Conservation (phyloP, 169 alveolate species). For the Plasmodium vivax region DNA sequence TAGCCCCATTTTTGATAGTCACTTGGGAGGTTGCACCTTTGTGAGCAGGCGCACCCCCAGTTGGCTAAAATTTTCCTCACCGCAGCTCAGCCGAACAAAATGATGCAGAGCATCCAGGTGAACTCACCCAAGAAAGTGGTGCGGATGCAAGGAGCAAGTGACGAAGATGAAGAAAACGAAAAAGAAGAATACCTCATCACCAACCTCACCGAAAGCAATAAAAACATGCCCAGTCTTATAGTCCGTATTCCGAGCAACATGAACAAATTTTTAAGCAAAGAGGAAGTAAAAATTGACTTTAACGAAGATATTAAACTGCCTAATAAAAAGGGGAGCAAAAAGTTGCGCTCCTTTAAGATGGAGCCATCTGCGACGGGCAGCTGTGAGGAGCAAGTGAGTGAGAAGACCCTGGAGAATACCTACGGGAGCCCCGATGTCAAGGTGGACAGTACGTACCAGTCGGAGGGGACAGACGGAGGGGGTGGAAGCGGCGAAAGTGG, state of each 20-base stretch:
- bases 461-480: conserved; percentile 9
- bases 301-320: conserved; percentile 38
- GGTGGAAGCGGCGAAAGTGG: not conserved
- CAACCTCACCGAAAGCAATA: conserved; percentile 21
- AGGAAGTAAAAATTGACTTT: conserved; percentile 19
- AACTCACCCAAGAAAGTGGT: conserved; percentile 42
- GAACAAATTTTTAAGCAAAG: conserved; percentile 68
- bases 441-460: conserved; percentile 37
- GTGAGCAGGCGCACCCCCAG: not conserved
- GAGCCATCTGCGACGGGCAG: not conserved
- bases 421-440: not conserved
- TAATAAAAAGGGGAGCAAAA: conserved; percentile 13
- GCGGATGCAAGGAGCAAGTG: not conserved
- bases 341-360: conserved; percentile 48
- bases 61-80: not conserved
- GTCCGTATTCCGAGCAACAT: conserved; percentile 39
- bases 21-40: not conserved
- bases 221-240: conserved; percentile 60
- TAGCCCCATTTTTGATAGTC: not conserved
- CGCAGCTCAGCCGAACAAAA: not conserved
- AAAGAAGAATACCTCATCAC: conserved; percentile 64
- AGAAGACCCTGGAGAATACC: conserved; percentile 11
- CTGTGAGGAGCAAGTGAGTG: not conserved
- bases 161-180: conserved; percentile 18
- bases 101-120: conserved; percentile 54